Evolutionary conservation across 352 stramenopile genomes (phyloP), one percentile per base, ranked within the genome.

Genomic region (Phytophthora boehmeriae): DNA sequence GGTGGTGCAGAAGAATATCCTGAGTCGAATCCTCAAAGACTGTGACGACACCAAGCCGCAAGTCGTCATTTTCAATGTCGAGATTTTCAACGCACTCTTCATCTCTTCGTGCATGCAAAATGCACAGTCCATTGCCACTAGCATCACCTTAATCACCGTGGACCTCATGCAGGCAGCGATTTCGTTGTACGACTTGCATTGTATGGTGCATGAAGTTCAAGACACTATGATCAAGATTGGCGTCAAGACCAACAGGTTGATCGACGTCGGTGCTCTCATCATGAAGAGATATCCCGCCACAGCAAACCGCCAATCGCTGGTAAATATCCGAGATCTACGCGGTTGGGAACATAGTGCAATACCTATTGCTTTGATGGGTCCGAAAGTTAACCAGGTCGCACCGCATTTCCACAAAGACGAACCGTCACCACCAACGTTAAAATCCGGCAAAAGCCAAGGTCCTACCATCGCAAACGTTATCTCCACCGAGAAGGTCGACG

Each of bases 1-100:
- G 47, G 48, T 83, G 14, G 17, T 54, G 6, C 48, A 66, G 36
- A 85, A 78, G 46, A 83, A 85, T 48, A 56, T 66, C 9, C 14
- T 61, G 0, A 66, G 48, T 5, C 55, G 62, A 3, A 53, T 70
- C 17, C 62, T 70, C 1, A 28, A 41, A 14, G 62, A 55, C 2
- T 34, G 27, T 1, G 62, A 70, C 10, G 62, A 70, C 11, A 57
- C 42, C 0, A 70, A 70, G 28, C 62, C 55, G 0, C 62, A 70
- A 46, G 32, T 70, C 1, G 30, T 75, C 8, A 62, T 70, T 11
- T 53, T 75, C 8, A 72, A 68, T 8, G 43, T 73, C 13, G 58
- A 73, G 48, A 55, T 73, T 19, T 73, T 65, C 49, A 73, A 54
- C 20, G 34, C 64, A 22, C 44, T 73, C 4, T 73, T 67, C 44